A percentile compares a stretch with the other conserved stretches of the same genome.
These are phyloP conservation scores for Ogataea nitratoaversa DNA, from an alignment of 805 yeast genomes.

Conservation along the genomic window DNA sequence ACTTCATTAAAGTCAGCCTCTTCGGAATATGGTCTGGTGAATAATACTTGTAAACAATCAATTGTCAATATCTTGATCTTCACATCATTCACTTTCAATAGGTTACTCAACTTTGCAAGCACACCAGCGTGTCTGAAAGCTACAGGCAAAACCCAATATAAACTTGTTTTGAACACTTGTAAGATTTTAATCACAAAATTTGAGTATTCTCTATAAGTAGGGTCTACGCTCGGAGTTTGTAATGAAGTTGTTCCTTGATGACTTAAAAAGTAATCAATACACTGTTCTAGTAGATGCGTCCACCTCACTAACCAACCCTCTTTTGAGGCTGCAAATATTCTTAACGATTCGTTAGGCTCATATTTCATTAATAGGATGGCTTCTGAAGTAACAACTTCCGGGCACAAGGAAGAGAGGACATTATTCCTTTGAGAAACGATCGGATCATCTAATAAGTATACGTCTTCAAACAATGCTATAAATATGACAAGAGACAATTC, in stretches of 20 bases:
- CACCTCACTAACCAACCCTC: constrained; percentile 89
- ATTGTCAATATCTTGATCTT: constrained; percentile 77
- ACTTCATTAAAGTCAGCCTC: constrained; percentile 70
- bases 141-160: constrained; percentile 85
- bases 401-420: constrained; percentile 76
- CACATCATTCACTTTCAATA: constrained; percentile 54
- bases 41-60: constrained; percentile 85
- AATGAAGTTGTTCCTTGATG: constrained; percentile 1
- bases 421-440: constrained; percentile 76
- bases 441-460: constrained; percentile 87
- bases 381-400: constrained; percentile 75
- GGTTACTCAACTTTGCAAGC: constrained; percentile 55
- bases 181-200: constrained; percentile 61
- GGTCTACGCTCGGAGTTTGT: constrained; percentile 1
- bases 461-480: constrained; percentile 87
- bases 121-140: constrained; percentile 66
- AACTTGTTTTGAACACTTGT: constrained; percentile 81
- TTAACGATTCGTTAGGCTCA: constrained; percentile 60
- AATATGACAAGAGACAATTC: constrained; percentile 76
- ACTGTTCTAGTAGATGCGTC: constrained; percentile 48
- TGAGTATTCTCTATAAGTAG: constrained; percentile 7
- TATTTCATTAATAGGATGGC: constrained; percentile 57
- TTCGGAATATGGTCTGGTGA: constrained; percentile 70
- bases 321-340: constrained; percentile 58
- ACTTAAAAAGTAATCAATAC: constrained; percentile 33